phyloP scores from a whole-genome alignment of 1,284 basidiomycete genomes.

The Austropuccinia psidii region DNA sequence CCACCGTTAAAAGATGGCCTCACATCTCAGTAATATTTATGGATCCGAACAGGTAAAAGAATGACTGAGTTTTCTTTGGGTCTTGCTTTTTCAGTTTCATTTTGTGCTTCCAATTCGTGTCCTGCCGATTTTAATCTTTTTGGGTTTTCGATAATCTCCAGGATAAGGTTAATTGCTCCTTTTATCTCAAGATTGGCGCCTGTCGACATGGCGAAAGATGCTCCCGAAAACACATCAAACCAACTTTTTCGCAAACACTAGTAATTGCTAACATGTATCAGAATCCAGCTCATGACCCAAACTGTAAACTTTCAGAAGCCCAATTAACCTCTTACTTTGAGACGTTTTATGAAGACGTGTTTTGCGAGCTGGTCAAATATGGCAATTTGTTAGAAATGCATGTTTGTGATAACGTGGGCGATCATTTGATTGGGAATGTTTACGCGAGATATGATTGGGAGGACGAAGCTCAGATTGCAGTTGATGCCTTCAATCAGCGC shows the following conservation, averaged over 20 bases:
- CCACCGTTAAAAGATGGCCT: constrained; percentile 52
- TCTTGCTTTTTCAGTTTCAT: constrained; percentile 6
- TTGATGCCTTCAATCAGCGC: constrained; percentile 84
- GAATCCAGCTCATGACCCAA: constrained; percentile 86
- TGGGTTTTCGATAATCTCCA: no score
- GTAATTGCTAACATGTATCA: constrained; percentile 98
- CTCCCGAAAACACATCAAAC: constrained; percentile 94
- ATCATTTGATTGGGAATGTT: constrained; percentile 97
- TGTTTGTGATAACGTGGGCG: constrained; percentile 98
- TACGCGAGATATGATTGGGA: constrained; percentile 99
- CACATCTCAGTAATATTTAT: constrained; percentile 67
- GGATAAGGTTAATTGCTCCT: constrained; percentile 87
- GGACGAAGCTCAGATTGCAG: constrained; percentile 87
- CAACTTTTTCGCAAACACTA: constrained; percentile 94
- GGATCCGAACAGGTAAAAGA: constrained; percentile 55
- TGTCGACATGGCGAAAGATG: constrained; percentile 94
- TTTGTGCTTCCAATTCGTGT: not conserved
- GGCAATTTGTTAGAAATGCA: constrained; percentile 92
- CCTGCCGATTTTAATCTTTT: constrained; percentile 31
- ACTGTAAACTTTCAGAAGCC: constrained; percentile 72
- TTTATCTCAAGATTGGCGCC: constrained; percentile 95
- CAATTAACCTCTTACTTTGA: constrained; percentile 95
- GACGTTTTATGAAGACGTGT: constrained; percentile 72
- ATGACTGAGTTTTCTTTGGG: not conserved
- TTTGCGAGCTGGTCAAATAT: constrained; percentile 76